Conservation (phyloP, 108 stramenopile genomes). For the Ochromonas danica region DNA sequence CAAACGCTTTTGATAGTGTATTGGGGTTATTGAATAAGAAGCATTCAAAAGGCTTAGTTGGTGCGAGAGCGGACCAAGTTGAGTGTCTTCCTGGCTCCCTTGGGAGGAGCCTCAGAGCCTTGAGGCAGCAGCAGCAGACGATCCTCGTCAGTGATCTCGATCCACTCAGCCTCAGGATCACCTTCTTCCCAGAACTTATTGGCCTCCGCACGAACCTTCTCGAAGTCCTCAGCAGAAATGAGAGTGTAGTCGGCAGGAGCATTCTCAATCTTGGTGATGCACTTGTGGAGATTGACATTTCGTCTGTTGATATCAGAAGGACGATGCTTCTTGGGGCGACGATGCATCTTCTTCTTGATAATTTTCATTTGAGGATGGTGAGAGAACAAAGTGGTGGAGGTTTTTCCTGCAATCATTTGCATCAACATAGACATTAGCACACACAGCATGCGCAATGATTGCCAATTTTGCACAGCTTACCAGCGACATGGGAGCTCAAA, state of each 20-base stretch:
- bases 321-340: slow-evolving; percentile 1
- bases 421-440: no score
- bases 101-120: no score
- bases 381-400: not conserved
- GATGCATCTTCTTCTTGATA: not conserved
- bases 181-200: not conserved
- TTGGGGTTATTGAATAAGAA: no score
- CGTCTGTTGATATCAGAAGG: not conserved
- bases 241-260: not conserved
- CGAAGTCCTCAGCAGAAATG: not conserved
- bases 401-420: no score
- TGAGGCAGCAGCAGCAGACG: no score
- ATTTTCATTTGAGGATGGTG: slow-evolving; percentile 21
- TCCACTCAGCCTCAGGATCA: not conserved
- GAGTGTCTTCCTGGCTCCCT: no score
- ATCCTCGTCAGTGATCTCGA: not conserved
- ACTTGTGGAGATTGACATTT: not conserved
- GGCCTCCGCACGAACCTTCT: not conserved
- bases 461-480: no score
- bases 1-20: no score
- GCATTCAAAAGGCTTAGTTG: no score
- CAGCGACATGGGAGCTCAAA: no score
- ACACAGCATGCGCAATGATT: no score
- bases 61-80: no score
- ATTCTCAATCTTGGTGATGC: slow-evolving; percentile 7